phyloP scores from a whole-genome alignment of 1,284 basidiomycete species.

The Ganoderma leucocontextum region DNA sequence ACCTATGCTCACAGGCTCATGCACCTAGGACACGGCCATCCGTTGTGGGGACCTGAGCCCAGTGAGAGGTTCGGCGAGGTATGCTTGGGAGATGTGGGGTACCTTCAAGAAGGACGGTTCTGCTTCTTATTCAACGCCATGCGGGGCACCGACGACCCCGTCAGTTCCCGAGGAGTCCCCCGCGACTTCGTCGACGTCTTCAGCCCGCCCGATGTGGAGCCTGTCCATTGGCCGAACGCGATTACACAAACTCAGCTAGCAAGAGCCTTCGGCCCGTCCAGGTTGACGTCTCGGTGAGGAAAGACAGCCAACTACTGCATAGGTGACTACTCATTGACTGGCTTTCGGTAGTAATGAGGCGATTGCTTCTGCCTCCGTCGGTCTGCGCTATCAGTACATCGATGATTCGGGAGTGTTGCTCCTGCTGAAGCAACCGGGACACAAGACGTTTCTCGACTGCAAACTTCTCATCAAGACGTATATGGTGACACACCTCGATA shows the following conservation, averaged over 20 bases:
- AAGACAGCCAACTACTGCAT: not conserved
- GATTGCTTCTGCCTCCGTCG: not conserved
- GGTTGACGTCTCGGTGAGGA: not conserved
- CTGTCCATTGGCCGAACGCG: not conserved
- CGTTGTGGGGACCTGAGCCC: conserved; percentile 10
- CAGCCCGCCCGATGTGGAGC: not conserved
- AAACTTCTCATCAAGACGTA: conserved; percentile 9
- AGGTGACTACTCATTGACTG: not conserved
- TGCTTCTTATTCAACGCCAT: conserved; percentile 10
- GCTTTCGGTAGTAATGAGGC: not conserved
- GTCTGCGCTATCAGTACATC: conserved; percentile 17
- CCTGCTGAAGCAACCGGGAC: too few species aligned
- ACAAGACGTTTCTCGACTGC: conserved; percentile 11
- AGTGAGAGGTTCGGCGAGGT: conserved; percentile 3
- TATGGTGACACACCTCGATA: conserved; percentile 1
- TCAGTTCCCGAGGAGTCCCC: conserved; percentile 11
- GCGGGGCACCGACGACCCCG: not conserved
- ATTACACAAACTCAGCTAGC: conserved; percentile 19
- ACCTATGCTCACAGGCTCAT: conserved; percentile 4
- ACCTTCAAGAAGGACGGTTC: conserved; percentile 1
- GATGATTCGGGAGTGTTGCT: conserved; percentile 17
- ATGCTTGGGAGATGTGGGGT: conserved; percentile 7
- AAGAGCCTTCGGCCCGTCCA: conserved; percentile 10
- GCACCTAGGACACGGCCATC: conserved; percentile 7
- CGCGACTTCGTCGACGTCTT: conserved; percentile 5